A percentile compares a stretch with the other conserved stretches of the same genome.
These are phyloP conservation scores for Chlorophyllum brunneum DNA, from an alignment of 768 basidiomycete genomes.

Conservation along the genomic window DNA sequence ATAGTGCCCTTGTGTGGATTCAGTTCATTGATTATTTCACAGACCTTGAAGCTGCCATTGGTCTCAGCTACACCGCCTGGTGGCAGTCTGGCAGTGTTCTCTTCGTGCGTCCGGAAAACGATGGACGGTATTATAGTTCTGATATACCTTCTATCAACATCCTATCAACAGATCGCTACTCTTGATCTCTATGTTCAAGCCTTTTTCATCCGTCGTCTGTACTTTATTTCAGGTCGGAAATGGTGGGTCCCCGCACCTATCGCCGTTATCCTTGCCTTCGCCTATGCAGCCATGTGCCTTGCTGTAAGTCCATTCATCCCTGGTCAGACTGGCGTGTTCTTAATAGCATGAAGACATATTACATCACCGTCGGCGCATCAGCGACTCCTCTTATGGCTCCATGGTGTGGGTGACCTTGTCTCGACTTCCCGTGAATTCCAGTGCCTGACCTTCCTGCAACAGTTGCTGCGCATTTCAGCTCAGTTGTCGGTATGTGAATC, in stretches of 20 bases:
- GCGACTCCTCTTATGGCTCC: slow-evolving; percentile 17
- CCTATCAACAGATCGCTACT: slow-evolving; percentile 23
- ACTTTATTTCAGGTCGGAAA: slow-evolving; percentile 22
- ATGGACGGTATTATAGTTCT: not conserved
- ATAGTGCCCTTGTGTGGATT: slow-evolving; percentile 29
- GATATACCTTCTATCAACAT: not conserved
- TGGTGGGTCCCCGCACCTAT: slow-evolving; percentile 23
- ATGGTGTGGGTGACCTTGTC: slow-evolving; percentile 25
- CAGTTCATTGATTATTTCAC: slow-evolving; percentile 25
- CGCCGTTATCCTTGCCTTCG: slow-evolving; percentile 22
- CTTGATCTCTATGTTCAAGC: slow-evolving; percentile 30
- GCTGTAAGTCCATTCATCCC: slow-evolving; percentile 20
- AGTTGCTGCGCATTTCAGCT: slow-evolving; percentile 12
- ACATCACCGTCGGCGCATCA: slow-evolving; percentile 19
- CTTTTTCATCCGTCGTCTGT: slow-evolving; percentile 30
- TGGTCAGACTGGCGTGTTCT: not conserved
- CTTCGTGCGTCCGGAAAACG: slow-evolving; percentile 19
- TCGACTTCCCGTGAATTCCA: not conserved
- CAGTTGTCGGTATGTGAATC: slow-evolving; percentile 5
- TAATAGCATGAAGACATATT: slow-evolving; percentile 21
- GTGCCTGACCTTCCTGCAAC: not conserved
- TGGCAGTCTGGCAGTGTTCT: slow-evolving; percentile 28
- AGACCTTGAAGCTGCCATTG: slow-evolving; percentile 26
- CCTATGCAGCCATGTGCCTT: slow-evolving; percentile 24
- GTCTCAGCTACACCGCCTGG: slow-evolving; percentile 28